Evolutionary conservation across 169 alveolate species (phyloP).

Genomic region (Plasmodium fragile): DNA sequence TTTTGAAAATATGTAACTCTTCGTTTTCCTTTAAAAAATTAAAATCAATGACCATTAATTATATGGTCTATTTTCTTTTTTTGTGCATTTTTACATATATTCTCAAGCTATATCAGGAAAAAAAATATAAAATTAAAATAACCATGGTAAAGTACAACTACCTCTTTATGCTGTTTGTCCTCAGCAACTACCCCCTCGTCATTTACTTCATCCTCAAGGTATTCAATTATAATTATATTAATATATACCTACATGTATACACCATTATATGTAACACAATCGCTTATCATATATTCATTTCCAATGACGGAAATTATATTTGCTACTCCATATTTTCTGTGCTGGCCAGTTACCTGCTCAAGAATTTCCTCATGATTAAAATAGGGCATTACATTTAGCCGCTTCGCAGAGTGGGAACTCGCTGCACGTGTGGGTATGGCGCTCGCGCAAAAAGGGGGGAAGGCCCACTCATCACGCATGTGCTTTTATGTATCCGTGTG

Average conservation of each 20-base stretch:
- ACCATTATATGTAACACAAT: constrained; percentile 52
- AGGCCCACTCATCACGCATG: background rate
- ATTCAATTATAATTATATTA: constrained; percentile 64
- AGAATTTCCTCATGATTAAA: constrained; percentile 42
- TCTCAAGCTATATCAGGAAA: constrained; percentile 63
- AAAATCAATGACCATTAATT: constrained; percentile 34
- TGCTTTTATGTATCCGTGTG: background rate
- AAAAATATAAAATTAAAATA: constrained; percentile 21
- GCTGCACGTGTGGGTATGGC: background rate
- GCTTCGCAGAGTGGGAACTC: background rate
- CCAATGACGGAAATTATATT: constrained; percentile 38
- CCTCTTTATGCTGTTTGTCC: constrained; percentile 69
- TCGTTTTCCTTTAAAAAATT: constrained; percentile 54
- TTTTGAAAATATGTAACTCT: constrained; percentile 72
- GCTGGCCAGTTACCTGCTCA: constrained; percentile 36
- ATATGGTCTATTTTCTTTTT: constrained; percentile 28
- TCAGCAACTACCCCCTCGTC: constrained; percentile 49
- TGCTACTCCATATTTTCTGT: constrained; percentile 66
- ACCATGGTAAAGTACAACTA: constrained; percentile 69
- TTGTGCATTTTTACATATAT: constrained; percentile 57
- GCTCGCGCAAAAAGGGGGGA: background rate
- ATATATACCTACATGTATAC: constrained; percentile 55
- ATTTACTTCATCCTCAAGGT: constrained; percentile 64
- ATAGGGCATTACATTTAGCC: constrained; percentile 17
- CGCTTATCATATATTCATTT: constrained; percentile 68